Evolutionary conservation across 805 yeast genomes (phyloP).

Genomic region (Tetrapisispora pingtungensis): DNA sequence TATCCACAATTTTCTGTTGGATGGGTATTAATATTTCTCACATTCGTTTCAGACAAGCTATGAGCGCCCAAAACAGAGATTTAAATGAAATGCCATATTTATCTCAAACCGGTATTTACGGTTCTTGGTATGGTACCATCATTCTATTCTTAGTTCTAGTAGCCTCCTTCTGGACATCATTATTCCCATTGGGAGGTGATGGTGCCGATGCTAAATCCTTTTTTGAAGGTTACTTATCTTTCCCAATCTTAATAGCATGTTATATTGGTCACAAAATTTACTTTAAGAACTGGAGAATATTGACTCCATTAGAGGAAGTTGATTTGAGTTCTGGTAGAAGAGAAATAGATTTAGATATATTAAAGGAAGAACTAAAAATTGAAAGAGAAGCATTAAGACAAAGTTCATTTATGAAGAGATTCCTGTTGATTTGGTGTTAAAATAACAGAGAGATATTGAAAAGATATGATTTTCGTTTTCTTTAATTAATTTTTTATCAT

Average conservation of each 20-base stretch:
- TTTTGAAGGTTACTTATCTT: slow-evolving; percentile 57
- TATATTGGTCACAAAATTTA: slow-evolving; percentile 49
- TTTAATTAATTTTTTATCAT: too few relatives aligned
- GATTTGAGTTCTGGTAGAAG: slow-evolving; percentile 54
- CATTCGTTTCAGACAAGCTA: slow-evolving; percentile 46
- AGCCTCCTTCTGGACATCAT: slow-evolving; percentile 72
- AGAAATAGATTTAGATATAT: slow-evolving; percentile 40
- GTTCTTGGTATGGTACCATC: slow-evolving; percentile 48
- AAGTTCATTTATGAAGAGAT: slow-evolving; percentile 37
- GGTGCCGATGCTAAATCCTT: slow-evolving; percentile 44
- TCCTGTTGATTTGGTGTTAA: slow-evolving; percentile 38
- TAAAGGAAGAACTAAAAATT: slow-evolving; percentile 40
- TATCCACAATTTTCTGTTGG: slow-evolving; percentile 47
- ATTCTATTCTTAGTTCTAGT: slow-evolving; percentile 48
- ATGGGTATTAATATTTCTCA: slow-evolving; percentile 41
- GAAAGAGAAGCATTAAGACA: slow-evolving; percentile 32
- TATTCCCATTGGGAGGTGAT: slow-evolving; percentile 50
- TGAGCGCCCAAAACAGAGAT: slow-evolving; percentile 44
- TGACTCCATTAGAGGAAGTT: slow-evolving; percentile 39
- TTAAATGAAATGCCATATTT: slow-evolving; percentile 53
- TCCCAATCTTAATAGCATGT: slow-evolving; percentile 51
- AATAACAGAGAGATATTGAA: neutral
- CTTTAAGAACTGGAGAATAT: slow-evolving; percentile 29
- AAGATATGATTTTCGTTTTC: too few relatives aligned
- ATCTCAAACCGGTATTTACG: slow-evolving; percentile 53